Conservation (phyloP, 441 rosid species). For the Euphorbia celastroides region DNA sequence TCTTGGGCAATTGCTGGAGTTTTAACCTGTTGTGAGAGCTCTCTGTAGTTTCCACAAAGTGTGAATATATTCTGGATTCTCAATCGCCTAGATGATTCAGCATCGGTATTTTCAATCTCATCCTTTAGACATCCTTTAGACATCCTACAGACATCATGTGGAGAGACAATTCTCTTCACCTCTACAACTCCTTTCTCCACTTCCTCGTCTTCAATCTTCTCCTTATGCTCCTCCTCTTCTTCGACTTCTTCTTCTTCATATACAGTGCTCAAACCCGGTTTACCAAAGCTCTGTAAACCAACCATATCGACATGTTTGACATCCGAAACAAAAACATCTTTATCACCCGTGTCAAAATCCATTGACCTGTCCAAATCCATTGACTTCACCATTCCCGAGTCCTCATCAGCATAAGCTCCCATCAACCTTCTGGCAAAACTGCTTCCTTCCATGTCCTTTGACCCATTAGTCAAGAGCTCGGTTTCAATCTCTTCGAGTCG, state of each 20-base stretch:
- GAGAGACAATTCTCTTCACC: constrained; percentile 45
- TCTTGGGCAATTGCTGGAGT: constrained; percentile 28
- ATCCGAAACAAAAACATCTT: constrained; percentile 44
- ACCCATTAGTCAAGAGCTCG: constrained; percentile 37
- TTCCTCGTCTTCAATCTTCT: constrained; percentile 43
- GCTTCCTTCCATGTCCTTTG: constrained; percentile 43
- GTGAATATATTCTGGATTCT: constrained; percentile 89
- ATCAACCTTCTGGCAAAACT: constrained; percentile 66
- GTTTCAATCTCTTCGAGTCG: constrained; percentile 71
- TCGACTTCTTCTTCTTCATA: constrained; percentile 81
- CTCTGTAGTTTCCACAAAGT: constrained; percentile 85
- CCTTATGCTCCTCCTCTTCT: constrained; percentile 26
- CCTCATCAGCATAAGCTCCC: constrained; percentile 62
- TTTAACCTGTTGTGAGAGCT: constrained; percentile 57
- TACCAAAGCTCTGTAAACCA: constrained; percentile 22
- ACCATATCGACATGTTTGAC: constrained; percentile 27
- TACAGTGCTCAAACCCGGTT: constrained; percentile 67
- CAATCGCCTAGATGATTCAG: constrained; percentile 45
- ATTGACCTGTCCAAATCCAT: constrained; percentile 71
- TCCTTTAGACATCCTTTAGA: constrained; percentile 24
- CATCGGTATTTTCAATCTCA: constrained; percentile 29
- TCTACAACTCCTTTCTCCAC: constrained; percentile 74
- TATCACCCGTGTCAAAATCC: constrained; percentile 81
- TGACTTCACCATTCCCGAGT: constrained; percentile 88
- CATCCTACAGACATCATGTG: constrained; percentile 14